Evolutionary conservation across 192 early-diverging fungal species (phyloP), one percentile per base, ranked within the genome.

Genomic region (Haplosporangium gracile): DNA sequence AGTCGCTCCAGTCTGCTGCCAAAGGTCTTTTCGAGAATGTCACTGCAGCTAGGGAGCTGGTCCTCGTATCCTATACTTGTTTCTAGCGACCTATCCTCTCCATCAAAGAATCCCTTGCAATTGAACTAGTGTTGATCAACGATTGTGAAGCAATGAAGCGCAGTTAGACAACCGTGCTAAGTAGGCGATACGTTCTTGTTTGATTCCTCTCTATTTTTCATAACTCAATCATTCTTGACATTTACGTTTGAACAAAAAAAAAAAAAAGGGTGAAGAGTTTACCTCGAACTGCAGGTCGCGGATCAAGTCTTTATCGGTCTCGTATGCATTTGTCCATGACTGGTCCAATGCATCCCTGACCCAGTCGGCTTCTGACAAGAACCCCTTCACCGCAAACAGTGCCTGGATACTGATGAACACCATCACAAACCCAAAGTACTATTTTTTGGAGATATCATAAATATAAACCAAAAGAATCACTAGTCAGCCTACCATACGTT

Each of bases 391-490:
- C 2, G 55, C 68, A 34, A 76, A 36, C 9, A 68, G 18, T 9
- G 53, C 20, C 34, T 82, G 81, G 16, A 65, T 43, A 1, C n/a
- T 6, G 5, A 72, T 72, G 24, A 77, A 77, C 51, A 32, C 34
- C 6, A 77, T 29, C 32, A 82, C 81, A n/a, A 40, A 77, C 20
- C 18, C 53, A 72, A 82, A 77, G 32, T 82, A 82, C 81, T 82
- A 40, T 20, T 70, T 32, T n/a, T 34, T n/a, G 39, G 32, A 45
- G 1, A 65, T 0, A 53, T 39, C 29, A 51, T 9, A 72, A 5
- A 24, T 6, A 34, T 20, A 10, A 24, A 18, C 40, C 29, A 42
- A 20, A 29, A n/a, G 5, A 72, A 20, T 39, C 18, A 43, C n/a
- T 13, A 9, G 5, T 40, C 55, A 38, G 55, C 2, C 4, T n/a